Evolutionary conservation across 139 green algal genomes (phyloP), one percentile per base, ranked within the genome.

Genomic region (Volvox africanus): DNA sequence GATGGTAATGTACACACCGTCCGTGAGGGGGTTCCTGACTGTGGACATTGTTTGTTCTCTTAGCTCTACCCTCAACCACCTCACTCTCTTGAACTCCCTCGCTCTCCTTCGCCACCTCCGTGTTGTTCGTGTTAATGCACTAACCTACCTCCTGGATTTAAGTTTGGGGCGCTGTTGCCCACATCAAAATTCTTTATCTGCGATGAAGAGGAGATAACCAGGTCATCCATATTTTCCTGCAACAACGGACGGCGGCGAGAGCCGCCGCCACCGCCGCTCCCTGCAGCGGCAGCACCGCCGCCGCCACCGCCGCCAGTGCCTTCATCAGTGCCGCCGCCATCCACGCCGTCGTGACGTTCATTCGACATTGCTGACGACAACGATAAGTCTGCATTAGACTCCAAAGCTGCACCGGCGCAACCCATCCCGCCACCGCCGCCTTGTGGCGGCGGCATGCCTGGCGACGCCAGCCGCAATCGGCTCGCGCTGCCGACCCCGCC

Each of bases 401-500:
- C 78, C 33, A 82, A 28, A 2, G 71, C 71, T 2, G 71, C 22
- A 32, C 26, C 71, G 71, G 20, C 71, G 71, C 26, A n/a, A 30
- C 26, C 71, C 18, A 30, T 30, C 14, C 21, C 71, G 20, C 26
- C 71, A 21, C 71, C 71, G 17, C 26, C 28, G 20, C 36, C 78
- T 18, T 35, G 21, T 16, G 35, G 9, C 78, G 6, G 36, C 20
- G 35, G 36, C 21, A 44, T 24, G 1, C 28, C 78, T 19, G 35
- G 78, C 22, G 78, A 84, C 36, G 78, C 78, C 78, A 84, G 35
- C 6, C 78, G 35, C 36, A 84, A 20, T 24, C 78, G 36, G 37
- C 78, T 84, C 2, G 78, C 18, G 78, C 78, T 84, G 36, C 36
- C 78, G 37, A 68, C n/a, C 36, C 78, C 78, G 17, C 78, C 78